phyloP scores from a whole-genome alignment of 2,329 filamentous ascomycete genomes.

The Cordyceps militaris region DNA sequence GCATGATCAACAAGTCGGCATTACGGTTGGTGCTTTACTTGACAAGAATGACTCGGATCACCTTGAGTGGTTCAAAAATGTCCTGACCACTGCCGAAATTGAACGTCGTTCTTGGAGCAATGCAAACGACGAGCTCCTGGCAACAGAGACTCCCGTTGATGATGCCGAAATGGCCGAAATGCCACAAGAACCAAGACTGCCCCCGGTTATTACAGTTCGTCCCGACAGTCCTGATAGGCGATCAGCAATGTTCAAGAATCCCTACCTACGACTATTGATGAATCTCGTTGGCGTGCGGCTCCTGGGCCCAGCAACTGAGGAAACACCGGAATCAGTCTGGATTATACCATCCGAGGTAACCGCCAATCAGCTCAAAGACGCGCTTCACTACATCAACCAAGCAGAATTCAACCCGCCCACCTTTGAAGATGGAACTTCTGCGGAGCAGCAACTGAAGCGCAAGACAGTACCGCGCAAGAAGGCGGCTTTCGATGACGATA shows the following conservation, averaged over 20 bases:
- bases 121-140: constrained; percentile 54
- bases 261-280: constrained; percentile 79
- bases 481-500: constrained; percentile 65
- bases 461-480: constrained; percentile 51
- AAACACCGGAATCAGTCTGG: constrained; percentile 73
- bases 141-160: constrained; percentile 27
- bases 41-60: constrained; percentile 71
- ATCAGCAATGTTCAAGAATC: constrained; percentile 79
- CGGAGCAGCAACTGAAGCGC: constrained; percentile 72
- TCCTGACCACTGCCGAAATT: constrained; percentile 58
- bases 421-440: constrained; percentile 67
- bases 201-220: constrained; percentile 39
- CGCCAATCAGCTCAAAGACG: constrained; percentile 59
- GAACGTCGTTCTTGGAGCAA: constrained; percentile 73
- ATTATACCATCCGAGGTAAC: constrained; percentile 61
- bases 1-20: constrained; percentile 64
- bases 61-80: constrained; percentile 73
- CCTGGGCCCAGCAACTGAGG: constrained; percentile 47
- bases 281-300: constrained; percentile 64
- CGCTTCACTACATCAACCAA: constrained; percentile 65
- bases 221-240: constrained; percentile 60
- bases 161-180: constrained; percentile 25
- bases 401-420: constrained; percentile 71
- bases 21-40: constrained; percentile 71
- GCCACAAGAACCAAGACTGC: constrained; percentile 22